phyloP scores from a whole-genome alignment of 305 asterid species.

The Plantago coronopus region DNA sequence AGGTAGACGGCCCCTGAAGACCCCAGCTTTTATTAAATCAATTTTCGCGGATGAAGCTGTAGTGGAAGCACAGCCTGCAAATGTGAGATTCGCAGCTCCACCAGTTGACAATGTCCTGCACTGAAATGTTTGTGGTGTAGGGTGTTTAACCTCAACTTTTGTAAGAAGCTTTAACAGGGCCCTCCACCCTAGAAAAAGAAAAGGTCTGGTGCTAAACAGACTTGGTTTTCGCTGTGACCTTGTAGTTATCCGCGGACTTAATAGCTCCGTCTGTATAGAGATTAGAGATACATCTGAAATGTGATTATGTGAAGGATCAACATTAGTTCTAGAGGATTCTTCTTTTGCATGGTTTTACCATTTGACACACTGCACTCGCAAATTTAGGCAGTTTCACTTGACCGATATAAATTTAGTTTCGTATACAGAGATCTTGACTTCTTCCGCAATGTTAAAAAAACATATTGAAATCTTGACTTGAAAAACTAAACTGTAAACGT shows the following conservation, averaged over 20 bases:
- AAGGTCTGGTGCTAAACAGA: slow-evolving; percentile 8
- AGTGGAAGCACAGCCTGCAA: slow-evolving; percentile 71
- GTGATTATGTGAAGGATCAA: too few relatives aligned
- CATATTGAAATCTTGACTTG: too few relatives aligned
- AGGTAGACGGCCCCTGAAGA: slow-evolving; percentile 79
- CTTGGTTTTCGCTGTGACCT: not conserved
- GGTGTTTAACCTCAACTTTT: slow-evolving; percentile 5
- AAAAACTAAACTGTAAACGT: too few relatives aligned
- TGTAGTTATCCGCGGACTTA: slow-evolving; percentile 12
- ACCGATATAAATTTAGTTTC: too few relatives aligned
- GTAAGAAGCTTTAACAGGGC: slow-evolving; percentile 15
- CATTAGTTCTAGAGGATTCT: too few relatives aligned
- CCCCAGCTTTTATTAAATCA: slow-evolving; percentile 65
- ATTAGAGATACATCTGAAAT: too few relatives aligned
- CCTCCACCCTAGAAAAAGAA: slow-evolving; percentile 7
- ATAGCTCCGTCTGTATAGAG: too few relatives aligned
- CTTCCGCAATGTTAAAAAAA: too few relatives aligned
- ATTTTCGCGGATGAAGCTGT: slow-evolving; percentile 91
- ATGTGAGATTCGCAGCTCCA: slow-evolving; percentile 84
- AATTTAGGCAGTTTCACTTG: too few relatives aligned
- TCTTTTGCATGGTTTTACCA: too few relatives aligned
- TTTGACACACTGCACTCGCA: too few relatives aligned
- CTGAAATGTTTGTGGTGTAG: slow-evolving; percentile 4
- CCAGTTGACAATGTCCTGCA: slow-evolving; percentile 50
- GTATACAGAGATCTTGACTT: too few relatives aligned